Conservation (phyloP, 1,284 basidiomycete genomes). For the Marasmius tenuissimus region DNA sequence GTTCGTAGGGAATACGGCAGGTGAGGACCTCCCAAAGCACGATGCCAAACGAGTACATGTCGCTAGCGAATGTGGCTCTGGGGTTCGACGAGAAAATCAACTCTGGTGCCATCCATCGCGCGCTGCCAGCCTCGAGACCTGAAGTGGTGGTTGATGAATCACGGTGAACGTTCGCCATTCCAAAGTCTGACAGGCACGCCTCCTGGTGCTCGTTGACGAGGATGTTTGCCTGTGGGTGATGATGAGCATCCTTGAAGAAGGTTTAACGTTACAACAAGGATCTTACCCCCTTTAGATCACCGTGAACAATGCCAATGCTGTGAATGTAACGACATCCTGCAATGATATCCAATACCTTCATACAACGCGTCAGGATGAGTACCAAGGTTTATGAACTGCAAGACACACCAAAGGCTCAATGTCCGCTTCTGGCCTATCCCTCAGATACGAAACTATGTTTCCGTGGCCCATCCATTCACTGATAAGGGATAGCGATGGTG, state of each 20-base stretch:
- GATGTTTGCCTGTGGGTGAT: background rate
- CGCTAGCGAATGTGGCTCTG: background rate
- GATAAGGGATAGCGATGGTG: background rate
- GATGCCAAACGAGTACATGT: background rate
- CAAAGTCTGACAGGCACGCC: slow-evolving; percentile 1
- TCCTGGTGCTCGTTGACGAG: background rate
- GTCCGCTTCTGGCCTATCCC: background rate
- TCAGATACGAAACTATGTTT: background rate
- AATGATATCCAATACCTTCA: background rate
- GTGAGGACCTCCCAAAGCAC: slow-evolving; percentile 2
- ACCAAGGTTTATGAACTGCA: background rate
- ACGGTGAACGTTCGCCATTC: background rate
- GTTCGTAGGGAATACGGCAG: background rate
- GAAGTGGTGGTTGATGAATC: background rate
- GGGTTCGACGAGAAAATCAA: background rate
- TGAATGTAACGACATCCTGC: background rate
- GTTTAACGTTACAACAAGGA: too few relatives aligned
- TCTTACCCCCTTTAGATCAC: background rate
- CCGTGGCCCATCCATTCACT: slow-evolving; percentile 1
- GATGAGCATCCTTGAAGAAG: too few relatives aligned
- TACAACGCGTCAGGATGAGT: background rate
- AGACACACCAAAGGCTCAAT: background rate
- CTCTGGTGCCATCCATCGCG: slow-evolving; percentile 1
- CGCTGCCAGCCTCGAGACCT: background rate
- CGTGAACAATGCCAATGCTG: background rate